These are phyloP conservation scores for Aechmea fasciata DNA, from an alignment of 176 grass and related monocot genomes.

Conservation along the genomic window DNA sequence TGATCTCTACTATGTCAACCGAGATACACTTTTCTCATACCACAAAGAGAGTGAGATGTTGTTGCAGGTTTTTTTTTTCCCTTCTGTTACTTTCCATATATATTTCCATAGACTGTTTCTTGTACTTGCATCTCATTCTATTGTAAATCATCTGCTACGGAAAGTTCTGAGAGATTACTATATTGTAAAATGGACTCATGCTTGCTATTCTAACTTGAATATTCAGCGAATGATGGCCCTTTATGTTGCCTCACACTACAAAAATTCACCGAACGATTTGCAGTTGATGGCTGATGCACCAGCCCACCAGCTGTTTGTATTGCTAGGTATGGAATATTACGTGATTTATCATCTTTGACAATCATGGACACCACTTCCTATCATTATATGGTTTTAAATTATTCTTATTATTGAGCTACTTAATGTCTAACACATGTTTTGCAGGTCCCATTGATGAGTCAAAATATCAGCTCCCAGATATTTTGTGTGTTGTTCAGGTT, in stretches of 20 bases:
- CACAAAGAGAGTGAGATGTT: conserved; percentile 94
- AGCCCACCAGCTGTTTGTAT: conserved; percentile 87
- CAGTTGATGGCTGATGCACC: conserved; percentile 99
- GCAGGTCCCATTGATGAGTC: conserved; percentile 77
- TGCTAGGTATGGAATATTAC: conserved; percentile 62
- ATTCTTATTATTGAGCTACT: background rate
- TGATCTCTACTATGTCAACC: conserved; percentile 92
- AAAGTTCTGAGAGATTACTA: background rate
- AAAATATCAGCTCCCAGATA: conserved; percentile 87
- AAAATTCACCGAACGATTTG: conserved; percentile 98
- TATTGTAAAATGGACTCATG: background rate
- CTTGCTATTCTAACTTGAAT: conserved; percentile 19
- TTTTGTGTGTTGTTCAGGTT: conserved; percentile 95
- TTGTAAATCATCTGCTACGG: background rate
- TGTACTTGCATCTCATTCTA: conserved; percentile 15
- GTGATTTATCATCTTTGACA: background rate
- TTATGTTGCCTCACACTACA: conserved; percentile 98
- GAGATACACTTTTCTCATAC: conserved; percentile 95
- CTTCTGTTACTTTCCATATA: background rate
- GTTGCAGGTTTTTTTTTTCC: conserved; percentile 45
- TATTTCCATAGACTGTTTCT: background rate
- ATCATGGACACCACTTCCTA: background rate
- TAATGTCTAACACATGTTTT: background rate
- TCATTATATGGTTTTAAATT: background rate
- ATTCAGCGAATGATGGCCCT: conserved; percentile 98